Conservation (phyloP, 345 rosid genomes). For the Populus nigra region DNA sequence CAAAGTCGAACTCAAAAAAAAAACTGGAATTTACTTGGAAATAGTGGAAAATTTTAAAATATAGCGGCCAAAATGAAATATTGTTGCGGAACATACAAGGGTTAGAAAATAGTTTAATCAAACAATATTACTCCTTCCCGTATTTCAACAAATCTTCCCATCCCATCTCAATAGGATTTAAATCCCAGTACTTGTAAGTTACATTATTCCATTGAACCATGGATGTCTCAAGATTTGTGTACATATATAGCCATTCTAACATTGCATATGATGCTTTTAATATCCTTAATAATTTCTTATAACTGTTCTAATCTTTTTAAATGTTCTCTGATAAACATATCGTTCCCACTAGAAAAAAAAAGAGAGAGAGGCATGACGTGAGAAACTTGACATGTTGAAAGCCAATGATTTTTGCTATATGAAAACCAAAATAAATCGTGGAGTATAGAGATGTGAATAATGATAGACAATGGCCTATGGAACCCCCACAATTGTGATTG, state of each 20-base stretch:
- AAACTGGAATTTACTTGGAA: too few species aligned
- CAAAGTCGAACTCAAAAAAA: too few species aligned
- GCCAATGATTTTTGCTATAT: neutral
- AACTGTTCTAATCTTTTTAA: neutral
- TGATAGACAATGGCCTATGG: neutral
- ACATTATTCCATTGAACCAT: too few species aligned
- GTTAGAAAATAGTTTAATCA: too few species aligned
- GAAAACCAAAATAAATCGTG: neutral
- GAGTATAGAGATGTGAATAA: neutral
- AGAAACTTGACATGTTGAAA: neutral
- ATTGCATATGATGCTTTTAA: neutral
- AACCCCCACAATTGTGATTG: constrained; percentile 3
- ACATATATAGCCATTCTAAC: neutral
- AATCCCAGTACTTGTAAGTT: neutral
- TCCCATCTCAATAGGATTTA: neutral
- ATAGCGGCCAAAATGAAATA: too few species aligned
- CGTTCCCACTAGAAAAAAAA: neutral
- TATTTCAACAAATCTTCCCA: neutral
- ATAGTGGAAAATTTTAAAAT: too few species aligned
- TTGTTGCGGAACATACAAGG: too few species aligned
- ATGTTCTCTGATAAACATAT: neutral
- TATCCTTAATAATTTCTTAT: neutral
- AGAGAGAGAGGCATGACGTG: neutral
- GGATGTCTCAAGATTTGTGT: neutral
- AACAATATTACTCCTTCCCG: neutral